Evolutionary conservation across 2,329 filamentous ascomycete genomes (phyloP), one percentile per base, ranked within the genome.

Genomic region (Aspergillus carbonarius): DNA sequence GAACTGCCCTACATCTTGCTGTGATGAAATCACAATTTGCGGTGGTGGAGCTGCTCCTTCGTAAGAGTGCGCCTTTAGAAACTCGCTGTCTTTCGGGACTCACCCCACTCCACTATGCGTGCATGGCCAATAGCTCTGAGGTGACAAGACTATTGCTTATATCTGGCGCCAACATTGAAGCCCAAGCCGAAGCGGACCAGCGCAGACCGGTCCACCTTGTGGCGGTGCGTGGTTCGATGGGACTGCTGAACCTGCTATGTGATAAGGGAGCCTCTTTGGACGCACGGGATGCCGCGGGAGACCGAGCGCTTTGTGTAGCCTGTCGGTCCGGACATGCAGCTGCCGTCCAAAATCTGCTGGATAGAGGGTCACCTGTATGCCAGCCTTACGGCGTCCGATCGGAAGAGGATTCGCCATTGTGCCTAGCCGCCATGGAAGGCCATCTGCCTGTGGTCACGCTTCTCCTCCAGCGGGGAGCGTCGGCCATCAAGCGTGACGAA

Each of bases 81-180:
- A 58, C 55, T n/a, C 64, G 62, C 42, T 77, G 74, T 54, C 59
- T 56, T 2, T 60, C 65, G 12, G 68, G 68, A 2, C 60, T 73
- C 12, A 69, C 70, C 18, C 62, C 74, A 2, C 68, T 77, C 39
- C 75, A 78, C 58, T 77, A 77, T 62, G 74, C 75, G 34, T 76
- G 74, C 34, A 62, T 68, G 40, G 63, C 68, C 9, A 63, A 70
- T 49, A 72, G 63, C 49, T 32, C 66, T 12, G 71, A 70, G 12
- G 68, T 74, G 15, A 64, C 72, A 1, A 66, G 64, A 17, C 63
- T 76, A 23, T 63, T 78, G 6, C 61, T 78, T n/a, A 62, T 68
- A 34, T 69, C 62, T 32, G 71, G 67, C 10, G 71, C 74, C 12
- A 63, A 71, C 32, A 65, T 77, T 15, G 74, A 78, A 62, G 70